A percentile compares a stretch with the other conserved stretches of the same genome.
Evolutionary conservation across 2,329 filamentous ascomycete species (phyloP).

Genomic region (Fusarium graminum): DNA sequence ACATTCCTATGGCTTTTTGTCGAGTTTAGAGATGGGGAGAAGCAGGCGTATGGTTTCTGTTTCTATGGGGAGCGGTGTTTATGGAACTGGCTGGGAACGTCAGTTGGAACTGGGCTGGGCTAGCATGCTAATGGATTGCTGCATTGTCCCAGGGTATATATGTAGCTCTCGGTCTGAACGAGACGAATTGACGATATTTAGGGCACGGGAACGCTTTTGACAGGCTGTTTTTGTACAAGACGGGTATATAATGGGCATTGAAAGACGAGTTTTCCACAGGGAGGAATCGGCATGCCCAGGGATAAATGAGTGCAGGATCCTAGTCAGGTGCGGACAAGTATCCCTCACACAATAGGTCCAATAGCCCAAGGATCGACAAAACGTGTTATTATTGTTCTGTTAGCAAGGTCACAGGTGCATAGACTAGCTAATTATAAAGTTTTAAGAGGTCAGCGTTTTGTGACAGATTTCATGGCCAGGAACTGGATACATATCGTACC

Average conservation of each 20-base stretch:
- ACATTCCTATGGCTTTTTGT: conserved; percentile 34
- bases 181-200: conserved; percentile 39
- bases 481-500: conserved; percentile 8
- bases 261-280: conserved; percentile 4
- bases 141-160: conserved; percentile 37
- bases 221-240: conserved; percentile 2
- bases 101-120: conserved; percentile 20
- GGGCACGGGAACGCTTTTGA: conserved; percentile 9
- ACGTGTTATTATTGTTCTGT: background rate
- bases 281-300: background rate
- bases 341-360: background rate
- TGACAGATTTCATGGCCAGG: conserved; percentile 11
- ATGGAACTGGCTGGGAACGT: conserved; percentile 37
- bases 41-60: conserved; percentile 42
- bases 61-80: conserved; percentile 43
- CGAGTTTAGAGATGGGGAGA: conserved; percentile 27
- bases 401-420: background rate
- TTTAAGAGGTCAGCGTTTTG: background rate
- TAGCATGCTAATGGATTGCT: conserved; percentile 38
- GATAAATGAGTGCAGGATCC: background rate
- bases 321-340: background rate
- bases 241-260: background rate
- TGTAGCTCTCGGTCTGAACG: conserved; percentile 32
- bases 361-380: background rate
- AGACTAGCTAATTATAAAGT: conserved; percentile 3